Evolutionary conservation across 257 asterid species (phyloP), one percentile per base, ranked within the genome.

Genomic region (Fraxinus quadrangulata): DNA sequence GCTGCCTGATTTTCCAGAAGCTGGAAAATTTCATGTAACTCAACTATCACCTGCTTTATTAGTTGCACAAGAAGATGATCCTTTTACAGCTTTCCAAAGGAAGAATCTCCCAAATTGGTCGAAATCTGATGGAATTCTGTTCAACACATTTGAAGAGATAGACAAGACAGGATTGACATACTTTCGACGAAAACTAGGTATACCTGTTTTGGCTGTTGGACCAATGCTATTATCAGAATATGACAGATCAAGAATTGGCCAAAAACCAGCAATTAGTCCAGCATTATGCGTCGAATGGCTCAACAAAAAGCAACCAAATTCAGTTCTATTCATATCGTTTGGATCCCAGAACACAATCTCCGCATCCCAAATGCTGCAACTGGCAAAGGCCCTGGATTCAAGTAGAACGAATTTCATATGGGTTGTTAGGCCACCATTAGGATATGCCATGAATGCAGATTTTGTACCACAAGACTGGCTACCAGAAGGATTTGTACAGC

Each of bases 1-100:
- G 65, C 36, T 91, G n/a, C 91, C 96, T 40, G 92, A 89, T 83
- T 89, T 88, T 72, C 87, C 88, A 1, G 89, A 91, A 79, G 92
- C 92, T 40, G 91, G 91, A 12, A 80, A 54, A 0, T 78, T 91
- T 68, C 90, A 89, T 47, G 80, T 85, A 7, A 79, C 82, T 33
- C 94, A 89, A 45, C 84, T 91, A 47, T 81, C 92, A 3, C 85
- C 83, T 13, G 85, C 90, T 17, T 45, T 85, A 2, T 61, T 79
- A 2, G 39, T 71, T 56, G 91, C 90, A 2, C 80, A 75, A 75
- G 90, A 84, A 4, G 80, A 36, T 21, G 90, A 89, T 59, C 87
- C 83, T 0, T 68, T 49, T n/a, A 81, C 91, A 24, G 73, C 14
- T 24, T 87, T 91, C 28, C 86, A 79, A 21, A 49, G 85, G 73